Conservation (phyloP, 768 basidiomycete species). For the Serendipita vermifera region DNA sequence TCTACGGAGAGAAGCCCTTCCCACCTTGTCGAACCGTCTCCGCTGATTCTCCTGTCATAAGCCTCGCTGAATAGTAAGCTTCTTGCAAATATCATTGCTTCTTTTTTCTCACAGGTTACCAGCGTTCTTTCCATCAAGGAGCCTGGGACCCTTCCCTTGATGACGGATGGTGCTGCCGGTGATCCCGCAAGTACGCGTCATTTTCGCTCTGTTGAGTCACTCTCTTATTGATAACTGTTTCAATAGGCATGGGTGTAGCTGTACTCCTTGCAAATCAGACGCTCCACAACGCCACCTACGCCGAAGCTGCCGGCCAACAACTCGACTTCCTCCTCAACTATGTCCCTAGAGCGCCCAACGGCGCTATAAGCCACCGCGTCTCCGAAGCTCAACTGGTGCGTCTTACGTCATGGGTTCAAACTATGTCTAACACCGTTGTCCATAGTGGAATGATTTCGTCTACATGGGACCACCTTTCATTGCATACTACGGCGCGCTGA, state of each 20-base stretch:
- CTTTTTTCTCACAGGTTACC: background rate
- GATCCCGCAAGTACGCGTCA: slow-evolving; percentile 21
- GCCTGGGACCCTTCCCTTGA: slow-evolving; percentile 10
- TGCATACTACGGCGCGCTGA: slow-evolving; percentile 29
- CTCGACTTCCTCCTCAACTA: slow-evolving; percentile 19
- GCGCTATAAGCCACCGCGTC: slow-evolving; percentile 31
- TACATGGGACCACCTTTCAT: slow-evolving; percentile 36
- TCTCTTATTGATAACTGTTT: background rate
- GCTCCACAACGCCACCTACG: slow-evolving; percentile 12
- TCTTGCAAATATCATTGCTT: background rate
- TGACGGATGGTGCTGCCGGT: slow-evolving; percentile 19
- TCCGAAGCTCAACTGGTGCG: slow-evolving; percentile 24
- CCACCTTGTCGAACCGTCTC: background rate
- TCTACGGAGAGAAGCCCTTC: slow-evolving; percentile 13
- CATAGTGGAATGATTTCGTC: slow-evolving; percentile 26
- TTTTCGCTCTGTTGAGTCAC: background rate
- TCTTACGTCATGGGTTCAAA: slow-evolving; percentile 5
- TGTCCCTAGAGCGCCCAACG: slow-evolving; percentile 21
- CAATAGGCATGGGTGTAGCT: slow-evolving; percentile 13
- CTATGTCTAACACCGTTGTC: slow-evolving; percentile 4
- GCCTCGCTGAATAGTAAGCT: slow-evolving; percentile 5
- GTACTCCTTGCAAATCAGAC: slow-evolving; percentile 15
- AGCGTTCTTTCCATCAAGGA: background rate
- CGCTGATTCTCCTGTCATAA: background rate
- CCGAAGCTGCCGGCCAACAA: slow-evolving; percentile 16